These are phyloP conservation scores for Trichoderma sp. DNA, from an alignment of 2,329 filamentous ascomycete species.

Conservation along the genomic window DNA sequence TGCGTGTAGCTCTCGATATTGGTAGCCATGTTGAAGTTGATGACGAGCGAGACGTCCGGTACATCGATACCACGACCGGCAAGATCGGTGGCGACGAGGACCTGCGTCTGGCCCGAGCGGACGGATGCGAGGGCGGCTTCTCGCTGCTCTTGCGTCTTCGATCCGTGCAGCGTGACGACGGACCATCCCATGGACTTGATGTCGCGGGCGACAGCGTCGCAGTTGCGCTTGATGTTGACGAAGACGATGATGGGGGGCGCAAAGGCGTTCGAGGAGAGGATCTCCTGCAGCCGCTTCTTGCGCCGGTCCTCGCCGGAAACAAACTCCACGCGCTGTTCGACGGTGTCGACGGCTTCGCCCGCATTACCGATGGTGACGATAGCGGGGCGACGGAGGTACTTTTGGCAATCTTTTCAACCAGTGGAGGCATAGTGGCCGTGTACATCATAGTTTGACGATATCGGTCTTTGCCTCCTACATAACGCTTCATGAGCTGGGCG, in stretches of 20 bases:
- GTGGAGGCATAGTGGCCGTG: constrained; percentile 94
- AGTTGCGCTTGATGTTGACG: constrained; percentile 99
- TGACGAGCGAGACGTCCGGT: constrained; percentile 85
- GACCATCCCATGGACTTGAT: constrained; percentile 94
- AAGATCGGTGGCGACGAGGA: constrained; percentile 93
- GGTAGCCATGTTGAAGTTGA: constrained; percentile 98
- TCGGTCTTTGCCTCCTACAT: constrained; percentile 71
- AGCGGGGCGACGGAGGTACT: constrained; percentile 89
- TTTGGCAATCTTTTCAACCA: constrained; percentile 96
- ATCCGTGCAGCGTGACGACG: constrained; percentile 87
- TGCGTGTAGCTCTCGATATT: constrained; percentile 96
- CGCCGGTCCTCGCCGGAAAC: constrained; percentile 88
- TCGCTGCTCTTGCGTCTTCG: constrained; percentile 97
- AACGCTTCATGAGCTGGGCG: constrained; percentile 77
- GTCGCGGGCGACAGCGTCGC: constrained; percentile 89
- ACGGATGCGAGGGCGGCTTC: constrained; percentile 88
- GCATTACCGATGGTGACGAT: constrained; percentile 93
- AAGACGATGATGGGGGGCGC: constrained; percentile 94
- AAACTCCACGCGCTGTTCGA: constrained; percentile 96
- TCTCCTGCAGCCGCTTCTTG: constrained; percentile 93
- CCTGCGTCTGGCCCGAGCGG: constrained; percentile 75
- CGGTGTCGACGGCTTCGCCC: constrained; percentile 94
- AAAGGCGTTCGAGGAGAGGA: constrained; percentile 79
- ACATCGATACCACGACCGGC: constrained; percentile 98
- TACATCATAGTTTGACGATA: constrained; percentile 99